These are phyloP conservation scores for Oryza brachyantha DNA, from an alignment of 176 grass and related monocot species.

Conservation along the genomic window DNA sequence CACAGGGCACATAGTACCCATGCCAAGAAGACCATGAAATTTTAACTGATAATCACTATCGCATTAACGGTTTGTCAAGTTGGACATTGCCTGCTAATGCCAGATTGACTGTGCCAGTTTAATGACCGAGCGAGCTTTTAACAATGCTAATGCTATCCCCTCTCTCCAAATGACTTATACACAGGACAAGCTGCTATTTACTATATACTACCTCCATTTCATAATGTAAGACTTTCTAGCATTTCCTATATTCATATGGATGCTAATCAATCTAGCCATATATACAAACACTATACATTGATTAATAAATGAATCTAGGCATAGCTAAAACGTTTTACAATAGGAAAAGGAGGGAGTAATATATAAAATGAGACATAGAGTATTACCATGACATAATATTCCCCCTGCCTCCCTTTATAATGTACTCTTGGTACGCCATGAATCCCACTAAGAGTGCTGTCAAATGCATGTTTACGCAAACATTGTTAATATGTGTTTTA, in stretches of 20 bases:
- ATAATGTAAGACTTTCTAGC: too few relatives aligned
- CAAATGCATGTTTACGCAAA: slow-evolving; percentile 36
- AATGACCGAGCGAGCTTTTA: neutral
- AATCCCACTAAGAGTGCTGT: slow-evolving; percentile 87
- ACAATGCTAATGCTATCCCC: too few relatives aligned
- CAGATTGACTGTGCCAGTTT: neutral
- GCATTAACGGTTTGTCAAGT: neutral
- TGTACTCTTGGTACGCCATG: slow-evolving; percentile 91
- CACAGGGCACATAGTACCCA: neutral
- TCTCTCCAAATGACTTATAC: neutral
- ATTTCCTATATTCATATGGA: too few relatives aligned
- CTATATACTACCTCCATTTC: too few relatives aligned
- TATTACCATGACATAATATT: slow-evolving; percentile 89
- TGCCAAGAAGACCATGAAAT: neutral
- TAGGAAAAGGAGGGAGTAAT: too few relatives aligned
- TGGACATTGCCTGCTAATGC: neutral
- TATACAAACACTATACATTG: too few relatives aligned
- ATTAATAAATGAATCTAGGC: too few relatives aligned
- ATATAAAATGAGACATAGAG: neutral
- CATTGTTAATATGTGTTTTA: slow-evolving; percentile 25
- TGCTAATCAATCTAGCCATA: too few relatives aligned
- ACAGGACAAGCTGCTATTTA: neutral
- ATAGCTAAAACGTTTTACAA: too few relatives aligned
- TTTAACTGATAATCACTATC: neutral
- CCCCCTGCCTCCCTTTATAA: slow-evolving; percentile 86